Base-by-base conservation (phyloP, 2,329 filamentous ascomycete species). In the Emmonsiellopsis sp. region DNA sequence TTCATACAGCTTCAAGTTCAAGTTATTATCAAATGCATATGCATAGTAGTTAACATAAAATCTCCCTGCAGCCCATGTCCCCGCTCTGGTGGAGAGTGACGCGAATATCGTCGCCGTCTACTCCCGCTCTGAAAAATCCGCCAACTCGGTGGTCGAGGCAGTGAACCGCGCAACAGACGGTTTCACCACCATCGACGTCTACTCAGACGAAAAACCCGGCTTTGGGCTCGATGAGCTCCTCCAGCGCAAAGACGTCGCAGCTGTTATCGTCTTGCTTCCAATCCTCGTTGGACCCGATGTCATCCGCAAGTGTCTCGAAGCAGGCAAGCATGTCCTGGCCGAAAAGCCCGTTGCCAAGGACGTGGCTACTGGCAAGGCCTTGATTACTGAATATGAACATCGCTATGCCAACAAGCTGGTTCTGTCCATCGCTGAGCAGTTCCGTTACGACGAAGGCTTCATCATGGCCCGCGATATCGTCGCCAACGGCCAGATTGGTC, bases 271-370 rank as follows among this genome's bases (percentile, higher is more conserved):
- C 51, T 76, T 74, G 3, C 70, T 81, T 8, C 79, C 79, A 0
- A 80, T 81, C 59, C 67, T 71, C 13, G 67, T 69, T 3, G 79
- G 81, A 52, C 77, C 77, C n/a, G 66, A 69, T 0, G 78, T 74
- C 58, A 76, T 81, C 58, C 70, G 70, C 43, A 69, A 70, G 54
- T 76, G 76, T 1, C 65, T 81, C 0, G 57, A 65, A 8, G 76
- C 76, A 9, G 76, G 76, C 8, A 81, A 81, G 58, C 77, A 81
- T 61, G 78, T 81, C 11, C 67, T 81, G 0, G 77, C 76, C 13
- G 79, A 81, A 61, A 81, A 80, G 61, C 79, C 79, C n/a, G 76
- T 80, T 35, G 77, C 75, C 2, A 76, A 79, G 60, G 78, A 82
- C 60, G 61, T 82, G 5, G 65, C 70, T 1, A 75, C 76, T 0